phyloP scores from a whole-genome alignment of 305 asterid genomes.

The Fraxinus xanthoxyloides region DNA sequence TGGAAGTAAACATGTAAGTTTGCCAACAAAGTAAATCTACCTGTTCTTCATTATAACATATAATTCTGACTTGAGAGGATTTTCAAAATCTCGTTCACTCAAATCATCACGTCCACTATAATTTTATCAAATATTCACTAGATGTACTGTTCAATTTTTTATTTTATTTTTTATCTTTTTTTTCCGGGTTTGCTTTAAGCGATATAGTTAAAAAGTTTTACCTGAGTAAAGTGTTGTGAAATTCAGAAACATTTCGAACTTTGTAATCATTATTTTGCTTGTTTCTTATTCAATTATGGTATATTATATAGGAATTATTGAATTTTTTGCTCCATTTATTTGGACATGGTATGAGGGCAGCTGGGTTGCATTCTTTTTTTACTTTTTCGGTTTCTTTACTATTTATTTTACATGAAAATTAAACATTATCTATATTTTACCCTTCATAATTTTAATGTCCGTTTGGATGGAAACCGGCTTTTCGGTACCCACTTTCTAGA shows the following conservation, averaged over 20 bases:
- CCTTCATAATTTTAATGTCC: not conserved
- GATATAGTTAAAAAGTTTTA: not conserved
- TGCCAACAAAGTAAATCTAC: not conserved
- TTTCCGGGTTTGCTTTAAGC: not conserved
- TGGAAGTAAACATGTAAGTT: not conserved
- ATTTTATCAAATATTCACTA: not conserved
- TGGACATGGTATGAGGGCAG: not conserved
- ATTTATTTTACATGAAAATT: not conserved
- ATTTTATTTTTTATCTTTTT: not conserved
- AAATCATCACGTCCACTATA: not conserved
- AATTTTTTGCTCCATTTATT: not conserved
- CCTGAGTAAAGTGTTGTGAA: conserved; percentile 1
- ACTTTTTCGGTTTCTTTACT: not conserved
- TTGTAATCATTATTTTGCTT: conserved; percentile 4
- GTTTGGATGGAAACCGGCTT: not conserved
- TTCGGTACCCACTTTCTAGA: not conserved
- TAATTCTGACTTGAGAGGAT: not conserved
- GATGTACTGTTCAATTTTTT: not conserved
- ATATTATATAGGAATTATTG: not conserved
- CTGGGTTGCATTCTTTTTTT: not conserved
- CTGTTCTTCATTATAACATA: not conserved
- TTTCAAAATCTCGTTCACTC: not conserved
- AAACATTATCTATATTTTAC: not conserved
- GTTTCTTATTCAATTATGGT: not conserved
- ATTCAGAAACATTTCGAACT: not conserved